A percentile compares a stretch with the other conserved stretches of the same genome.
Conservation (phyloP, 306 rosid genomes). For the Quercus alba region DNA sequence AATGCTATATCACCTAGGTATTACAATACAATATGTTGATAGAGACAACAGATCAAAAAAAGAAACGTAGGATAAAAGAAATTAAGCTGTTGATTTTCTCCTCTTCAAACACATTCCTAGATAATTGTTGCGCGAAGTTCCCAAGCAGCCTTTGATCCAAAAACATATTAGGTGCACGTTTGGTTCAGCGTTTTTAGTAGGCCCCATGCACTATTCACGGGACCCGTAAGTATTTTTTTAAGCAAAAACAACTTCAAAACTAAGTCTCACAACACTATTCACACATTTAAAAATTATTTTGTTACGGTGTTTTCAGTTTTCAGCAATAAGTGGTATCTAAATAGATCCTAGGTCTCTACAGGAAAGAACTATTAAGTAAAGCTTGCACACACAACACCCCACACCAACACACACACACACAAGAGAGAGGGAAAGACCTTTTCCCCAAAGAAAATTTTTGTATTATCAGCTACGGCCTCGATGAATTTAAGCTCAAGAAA, state of each 20-base stretch:
- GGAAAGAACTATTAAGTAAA: slow-evolving; percentile 21
- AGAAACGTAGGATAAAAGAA: too few species aligned
- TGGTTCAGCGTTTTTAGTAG: too few species aligned
- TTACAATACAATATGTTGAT: too few species aligned
- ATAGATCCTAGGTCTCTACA: slow-evolving; percentile 23
- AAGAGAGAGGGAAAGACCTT: slow-evolving; percentile 48
- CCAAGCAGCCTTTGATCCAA: slow-evolving; percentile 82
- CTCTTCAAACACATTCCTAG: slow-evolving; percentile 23
- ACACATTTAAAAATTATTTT: too few species aligned
- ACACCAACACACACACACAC: background rate
- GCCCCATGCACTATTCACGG: too few species aligned
- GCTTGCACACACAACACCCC: background rate
- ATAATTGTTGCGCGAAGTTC: slow-evolving; percentile 49
- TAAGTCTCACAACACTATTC: fast-evolving
- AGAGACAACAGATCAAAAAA: too few species aligned
- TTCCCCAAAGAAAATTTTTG: slow-evolving; percentile 93
- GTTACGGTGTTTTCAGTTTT: too few species aligned
- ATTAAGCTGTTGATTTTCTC: slow-evolving; percentile 19
- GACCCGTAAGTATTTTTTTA: too few species aligned
- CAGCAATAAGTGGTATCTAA: fast-evolving
- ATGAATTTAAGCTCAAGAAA: slow-evolving; percentile 85
- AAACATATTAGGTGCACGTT: slow-evolving; percentile 59
- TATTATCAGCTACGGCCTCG: slow-evolving; percentile 76
- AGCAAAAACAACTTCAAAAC: too few species aligned
- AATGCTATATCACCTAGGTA: too few species aligned